phyloP scores from a whole-genome alignment of 495 filamentous ascomycete genomes.

The Aspergillus homomorphus region DNA sequence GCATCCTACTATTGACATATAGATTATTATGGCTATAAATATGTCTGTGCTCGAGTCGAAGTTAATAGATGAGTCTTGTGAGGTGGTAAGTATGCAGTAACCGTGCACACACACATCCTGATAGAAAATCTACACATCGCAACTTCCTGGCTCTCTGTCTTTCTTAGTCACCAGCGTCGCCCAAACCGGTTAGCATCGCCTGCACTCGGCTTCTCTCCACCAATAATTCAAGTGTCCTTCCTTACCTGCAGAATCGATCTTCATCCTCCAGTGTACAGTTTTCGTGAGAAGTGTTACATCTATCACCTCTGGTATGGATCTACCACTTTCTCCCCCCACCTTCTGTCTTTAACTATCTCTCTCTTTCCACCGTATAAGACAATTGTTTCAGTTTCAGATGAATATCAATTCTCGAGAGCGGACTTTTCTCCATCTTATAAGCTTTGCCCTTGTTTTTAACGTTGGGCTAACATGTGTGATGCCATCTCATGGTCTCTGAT shows the following conservation, averaged over 20 bases:
- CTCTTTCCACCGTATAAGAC: not conserved
- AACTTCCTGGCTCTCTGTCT: no score
- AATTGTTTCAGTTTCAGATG: not conserved
- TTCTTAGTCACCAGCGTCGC: no score
- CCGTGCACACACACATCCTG: no score
- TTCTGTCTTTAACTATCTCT: not conserved
- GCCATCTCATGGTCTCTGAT: not conserved
- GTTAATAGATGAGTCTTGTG: no score
- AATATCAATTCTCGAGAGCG: not conserved
- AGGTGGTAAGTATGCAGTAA: no score
- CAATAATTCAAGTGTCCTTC: no score
- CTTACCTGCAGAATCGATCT: no score
- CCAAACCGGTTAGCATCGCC: no score
- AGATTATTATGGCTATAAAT: not conserved
- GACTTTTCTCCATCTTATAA: not conserved
- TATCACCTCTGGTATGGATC: no score
- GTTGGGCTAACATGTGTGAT: not conserved
- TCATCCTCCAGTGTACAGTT: no score
- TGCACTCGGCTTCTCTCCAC: no score
- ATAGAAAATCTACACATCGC: conserved; percentile 9
- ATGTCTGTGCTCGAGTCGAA: conserved; percentile 1
- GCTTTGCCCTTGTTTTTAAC: not conserved
- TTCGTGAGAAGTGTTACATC: no score
- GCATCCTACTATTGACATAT: not conserved
- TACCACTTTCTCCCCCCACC: not conserved